Evolutionary conservation across 345 rosid genomes (phyloP).

Genomic region (Citrus maxima): DNA sequence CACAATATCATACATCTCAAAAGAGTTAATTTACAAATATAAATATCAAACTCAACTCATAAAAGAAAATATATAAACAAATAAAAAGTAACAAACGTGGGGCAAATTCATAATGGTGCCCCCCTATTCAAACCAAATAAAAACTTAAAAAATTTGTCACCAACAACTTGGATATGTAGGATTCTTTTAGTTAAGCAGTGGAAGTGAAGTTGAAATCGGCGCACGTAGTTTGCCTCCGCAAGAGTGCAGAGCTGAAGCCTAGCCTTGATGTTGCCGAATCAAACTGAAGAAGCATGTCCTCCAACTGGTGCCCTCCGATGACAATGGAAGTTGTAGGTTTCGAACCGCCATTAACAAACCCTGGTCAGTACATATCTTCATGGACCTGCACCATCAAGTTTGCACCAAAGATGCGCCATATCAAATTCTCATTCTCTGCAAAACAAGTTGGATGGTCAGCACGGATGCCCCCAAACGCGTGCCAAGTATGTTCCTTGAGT

Average conservation of each 20-base stretch:
- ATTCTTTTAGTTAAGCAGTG: too few relatives aligned
- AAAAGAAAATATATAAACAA: too few relatives aligned
- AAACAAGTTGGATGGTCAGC: constrained; percentile 47
- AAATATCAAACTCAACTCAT: too few relatives aligned
- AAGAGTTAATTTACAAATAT: too few relatives aligned
- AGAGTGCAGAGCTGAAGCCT: constrained; percentile 59
- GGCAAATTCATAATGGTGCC: not conserved
- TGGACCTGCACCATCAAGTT: constrained; percentile 66
- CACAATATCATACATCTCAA: not conserved
- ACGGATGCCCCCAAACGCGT: constrained; percentile 59
- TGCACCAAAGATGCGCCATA: constrained; percentile 34
- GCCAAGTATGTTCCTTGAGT: constrained; percentile 20
- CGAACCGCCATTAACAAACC: constrained; percentile 66
- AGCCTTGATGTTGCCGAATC: constrained; percentile 57
- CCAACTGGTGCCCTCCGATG: constrained; percentile 65
- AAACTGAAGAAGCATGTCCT: constrained; percentile 53
- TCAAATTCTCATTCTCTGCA: constrained; percentile 38
- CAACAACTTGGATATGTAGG: too few relatives aligned
- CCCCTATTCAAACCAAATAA: not conserved
- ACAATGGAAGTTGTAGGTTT: constrained; percentile 56
- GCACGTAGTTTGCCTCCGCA: constrained; percentile 50
- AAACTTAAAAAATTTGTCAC: too few relatives aligned
- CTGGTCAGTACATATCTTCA: constrained; percentile 47
- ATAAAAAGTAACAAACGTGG: not conserved
- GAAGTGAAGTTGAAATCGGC: constrained; percentile 57